Evolutionary conservation across 768 basidiomycete species (phyloP).

Genomic region (Suillus bovinus): DNA sequence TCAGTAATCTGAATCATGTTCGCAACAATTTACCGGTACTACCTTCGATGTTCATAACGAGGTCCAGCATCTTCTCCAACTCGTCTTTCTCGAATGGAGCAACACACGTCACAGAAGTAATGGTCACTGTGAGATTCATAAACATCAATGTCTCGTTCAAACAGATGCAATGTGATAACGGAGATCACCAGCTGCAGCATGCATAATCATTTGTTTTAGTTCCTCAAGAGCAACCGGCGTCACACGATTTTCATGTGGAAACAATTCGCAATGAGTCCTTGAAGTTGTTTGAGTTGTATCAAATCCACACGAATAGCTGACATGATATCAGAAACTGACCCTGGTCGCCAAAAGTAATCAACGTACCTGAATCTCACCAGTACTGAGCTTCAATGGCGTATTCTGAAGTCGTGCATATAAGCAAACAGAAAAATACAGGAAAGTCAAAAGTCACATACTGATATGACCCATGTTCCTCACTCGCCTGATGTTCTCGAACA

Average conservation of each 20-base stretch:
- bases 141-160: constrained; percentile 6
- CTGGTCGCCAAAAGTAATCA: background rate
- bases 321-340: background rate
- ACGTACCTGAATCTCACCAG: constrained; percentile 18
- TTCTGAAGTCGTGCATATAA: constrained; percentile 14
- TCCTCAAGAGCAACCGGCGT: background rate
- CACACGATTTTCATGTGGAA: constrained; percentile 1
- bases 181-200: constrained; percentile 23
- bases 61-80: constrained; percentile 36
- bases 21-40: constrained; percentile 3
- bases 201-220: constrained; percentile 1
- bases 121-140: constrained; percentile 30
- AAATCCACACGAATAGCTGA: background rate
- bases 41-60: constrained; percentile 37
- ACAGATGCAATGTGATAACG: constrained; percentile 6
- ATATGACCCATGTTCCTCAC: constrained; percentile 39
- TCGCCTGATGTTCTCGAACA: constrained; percentile 39
- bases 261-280: constrained; percentile 8
- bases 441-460: constrained; percentile 31
- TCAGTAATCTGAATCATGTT: background rate
- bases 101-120: constrained; percentile 40
- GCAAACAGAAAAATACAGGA: background rate
- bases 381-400: constrained; percentile 21
- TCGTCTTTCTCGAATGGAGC: constrained; percentile 36
- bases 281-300: background rate